Percentiles rank a stretch among this genome's conserved stretches.
These are phyloP conservation scores for Ophiocordyceps camponoti-rufipedis DNA, from an alignment of 2,329 filamentous ascomycete genomes.

Conservation along the genomic window DNA sequence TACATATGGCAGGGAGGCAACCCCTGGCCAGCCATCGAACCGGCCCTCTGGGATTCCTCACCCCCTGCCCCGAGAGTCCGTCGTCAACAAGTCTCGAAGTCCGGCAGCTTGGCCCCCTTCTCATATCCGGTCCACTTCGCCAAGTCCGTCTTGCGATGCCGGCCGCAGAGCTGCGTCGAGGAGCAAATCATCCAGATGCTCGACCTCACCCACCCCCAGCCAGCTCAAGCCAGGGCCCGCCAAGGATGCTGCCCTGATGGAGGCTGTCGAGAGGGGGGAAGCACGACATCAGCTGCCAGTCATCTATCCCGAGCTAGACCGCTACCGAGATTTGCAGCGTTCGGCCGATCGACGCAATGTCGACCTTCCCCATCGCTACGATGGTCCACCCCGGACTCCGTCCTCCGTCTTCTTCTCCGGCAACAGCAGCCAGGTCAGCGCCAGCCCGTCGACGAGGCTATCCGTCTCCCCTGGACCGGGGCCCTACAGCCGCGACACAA, in stretches of 20 bases:
- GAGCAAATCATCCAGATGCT: neutral
- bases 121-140: neutral
- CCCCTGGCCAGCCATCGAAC: slow-evolving; percentile 7
- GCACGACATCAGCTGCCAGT: slow-evolving; percentile 19
- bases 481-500: slow-evolving; percentile 58
- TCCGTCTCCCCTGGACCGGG: slow-evolving; percentile 54
- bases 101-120: no score
- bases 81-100: no score
- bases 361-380: slow-evolving; percentile 36
- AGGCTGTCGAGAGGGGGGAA: slow-evolving; percentile 16
- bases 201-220: neutral
- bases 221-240: neutral
- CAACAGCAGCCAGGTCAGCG: slow-evolving; percentile 36
- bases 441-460: slow-evolving; percentile 57
- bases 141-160: neutral
- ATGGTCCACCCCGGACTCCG: slow-evolving; percentile 48
- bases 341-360: slow-evolving; percentile 15
- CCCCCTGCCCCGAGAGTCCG: slow-evolving; percentile 3
- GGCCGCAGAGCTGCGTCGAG: neutral
- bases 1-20: neutral
- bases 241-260: slow-evolving; percentile 3
- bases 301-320: slow-evolving; percentile 42
- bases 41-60: slow-evolving; percentile 10
- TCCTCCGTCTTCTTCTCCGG: slow-evolving; percentile 34
- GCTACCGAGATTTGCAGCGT: slow-evolving; percentile 31